phyloP scores from a whole-genome alignment of 179 eudicot genomes.

The Beta lomatogona region DNA sequence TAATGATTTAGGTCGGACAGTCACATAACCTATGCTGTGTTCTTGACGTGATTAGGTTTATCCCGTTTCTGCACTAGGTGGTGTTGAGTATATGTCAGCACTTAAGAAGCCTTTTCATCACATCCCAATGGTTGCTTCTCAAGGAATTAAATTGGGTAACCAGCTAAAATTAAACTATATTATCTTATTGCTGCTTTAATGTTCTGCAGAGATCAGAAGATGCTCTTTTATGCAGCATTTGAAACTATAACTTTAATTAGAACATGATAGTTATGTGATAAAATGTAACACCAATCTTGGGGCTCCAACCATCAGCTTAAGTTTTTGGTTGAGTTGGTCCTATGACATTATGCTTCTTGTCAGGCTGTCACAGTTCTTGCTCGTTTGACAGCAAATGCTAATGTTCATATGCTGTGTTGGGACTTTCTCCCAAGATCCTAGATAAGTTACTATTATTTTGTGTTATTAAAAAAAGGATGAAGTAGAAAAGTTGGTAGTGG shows the following conservation, averaged over 20 bases:
- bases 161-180: conserved; percentile 4
- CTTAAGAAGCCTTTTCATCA: conserved; percentile 75
- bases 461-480: too few species aligned
- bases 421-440: too few species aligned
- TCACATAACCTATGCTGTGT: background rate
- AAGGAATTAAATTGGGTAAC: conserved; percentile 75
- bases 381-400: background rate
- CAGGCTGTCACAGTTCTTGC: background rate
- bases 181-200: background rate
- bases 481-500: too few species aligned
- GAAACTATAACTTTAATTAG: background rate
- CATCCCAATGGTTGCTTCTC: conserved; percentile 90
- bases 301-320: too few species aligned
- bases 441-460: too few species aligned
- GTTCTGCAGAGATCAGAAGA: background rate
- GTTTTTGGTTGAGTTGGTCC: too few species aligned
- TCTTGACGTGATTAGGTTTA: conserved; percentile 52
- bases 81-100: conserved; percentile 68
- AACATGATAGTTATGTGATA: background rate
- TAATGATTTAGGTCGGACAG: background rate
- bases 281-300: too few species aligned
- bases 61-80: conserved; percentile 85
- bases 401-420: background rate
- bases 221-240: background rate
- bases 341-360: too few species aligned